Percentiles rank a stretch among this genome's conserved stretches.
Conservation (phyloP, 257 asterid species). For the Cynanchum wilfordii region DNA sequence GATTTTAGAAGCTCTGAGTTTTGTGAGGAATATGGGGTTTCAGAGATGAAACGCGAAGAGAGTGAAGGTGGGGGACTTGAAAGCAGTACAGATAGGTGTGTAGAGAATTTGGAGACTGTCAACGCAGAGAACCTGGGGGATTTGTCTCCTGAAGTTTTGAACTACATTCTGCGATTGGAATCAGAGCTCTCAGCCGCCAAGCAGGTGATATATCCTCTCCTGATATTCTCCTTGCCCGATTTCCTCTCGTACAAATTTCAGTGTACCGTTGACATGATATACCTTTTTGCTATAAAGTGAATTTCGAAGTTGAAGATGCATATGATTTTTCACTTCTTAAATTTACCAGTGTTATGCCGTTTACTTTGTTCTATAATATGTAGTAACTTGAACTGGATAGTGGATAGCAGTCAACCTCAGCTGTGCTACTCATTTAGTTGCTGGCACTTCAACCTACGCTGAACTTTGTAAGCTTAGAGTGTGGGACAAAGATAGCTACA, state of each 20-base stretch:
- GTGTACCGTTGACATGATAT: neutral
- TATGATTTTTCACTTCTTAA: neutral
- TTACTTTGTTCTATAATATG: neutral
- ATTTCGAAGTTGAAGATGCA: neutral
- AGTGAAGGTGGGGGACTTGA: constrained; percentile 30
- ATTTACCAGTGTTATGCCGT: neutral
- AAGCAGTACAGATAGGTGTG: constrained; percentile 25
- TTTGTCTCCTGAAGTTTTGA: constrained; percentile 59
- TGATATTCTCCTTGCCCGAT: constrained; percentile 3
- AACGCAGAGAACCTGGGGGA: constrained; percentile 32
- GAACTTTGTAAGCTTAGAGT: neutral
- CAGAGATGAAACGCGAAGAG: constrained; percentile 42
- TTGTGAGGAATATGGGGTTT: constrained; percentile 24
- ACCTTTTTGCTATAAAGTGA: neutral
- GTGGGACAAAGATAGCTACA: neutral
- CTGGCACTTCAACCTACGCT: neutral
- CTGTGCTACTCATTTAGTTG: neutral
- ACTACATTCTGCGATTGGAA: constrained; percentile 66
- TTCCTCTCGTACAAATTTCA: neutral
- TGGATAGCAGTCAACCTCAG: neutral
- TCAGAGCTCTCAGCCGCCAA: constrained; percentile 53
- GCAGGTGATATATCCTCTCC: constrained; percentile 42
- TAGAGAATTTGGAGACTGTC: constrained; percentile 30
- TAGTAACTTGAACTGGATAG: neutral
- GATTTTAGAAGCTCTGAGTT: constrained; percentile 17